Conservation (phyloP, 1,284 basidiomycete genomes). For the Agaricales sp. region DNA sequence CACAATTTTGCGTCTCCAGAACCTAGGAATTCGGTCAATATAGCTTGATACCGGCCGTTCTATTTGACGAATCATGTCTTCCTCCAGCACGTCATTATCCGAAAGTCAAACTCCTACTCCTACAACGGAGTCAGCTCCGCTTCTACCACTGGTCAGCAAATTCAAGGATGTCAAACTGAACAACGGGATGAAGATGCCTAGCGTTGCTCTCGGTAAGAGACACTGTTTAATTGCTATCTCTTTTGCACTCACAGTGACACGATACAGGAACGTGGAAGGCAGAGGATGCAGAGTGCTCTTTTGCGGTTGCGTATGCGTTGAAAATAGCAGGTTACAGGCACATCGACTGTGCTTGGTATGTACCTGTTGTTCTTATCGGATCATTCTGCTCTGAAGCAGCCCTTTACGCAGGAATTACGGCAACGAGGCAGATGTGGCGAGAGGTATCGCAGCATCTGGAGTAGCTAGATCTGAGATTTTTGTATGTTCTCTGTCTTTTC, state of each 20-base stretch:
- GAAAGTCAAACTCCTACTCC: no score
- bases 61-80: no score
- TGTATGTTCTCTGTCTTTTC: slow-evolving; percentile 31
- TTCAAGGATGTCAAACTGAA: slow-evolving; percentile 32
- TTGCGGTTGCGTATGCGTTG: slow-evolving; percentile 65
- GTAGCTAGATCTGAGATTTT: slow-evolving; percentile 76
- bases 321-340: slow-evolving; percentile 69
- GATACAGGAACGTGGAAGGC: slow-evolving; percentile 69
- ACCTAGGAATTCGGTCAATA: no score
- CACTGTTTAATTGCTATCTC: neutral
- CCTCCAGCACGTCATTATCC: no score
- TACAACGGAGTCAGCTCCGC: no score
- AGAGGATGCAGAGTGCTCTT: slow-evolving; percentile 55
- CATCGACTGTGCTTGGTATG: slow-evolving; percentile 70
- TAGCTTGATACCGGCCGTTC: no score
- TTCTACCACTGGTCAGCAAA: neutral
- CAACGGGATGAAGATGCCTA: slow-evolving; percentile 41
- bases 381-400: slow-evolving; percentile 22
- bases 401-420: slow-evolving; percentile 42
- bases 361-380: slow-evolving; percentile 16
- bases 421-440: slow-evolving; percentile 80
- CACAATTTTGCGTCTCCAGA: no score
- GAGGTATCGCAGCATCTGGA: slow-evolving; percentile 71
- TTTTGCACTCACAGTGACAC: neutral
- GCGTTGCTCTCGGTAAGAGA: slow-evolving; percentile 46